Percentiles rank a stretch among this genome's conserved stretches.
These are phyloP conservation scores for Serendipita indica DNA, from an alignment of 768 basidiomycete species.

Conservation along the genomic window DNA sequence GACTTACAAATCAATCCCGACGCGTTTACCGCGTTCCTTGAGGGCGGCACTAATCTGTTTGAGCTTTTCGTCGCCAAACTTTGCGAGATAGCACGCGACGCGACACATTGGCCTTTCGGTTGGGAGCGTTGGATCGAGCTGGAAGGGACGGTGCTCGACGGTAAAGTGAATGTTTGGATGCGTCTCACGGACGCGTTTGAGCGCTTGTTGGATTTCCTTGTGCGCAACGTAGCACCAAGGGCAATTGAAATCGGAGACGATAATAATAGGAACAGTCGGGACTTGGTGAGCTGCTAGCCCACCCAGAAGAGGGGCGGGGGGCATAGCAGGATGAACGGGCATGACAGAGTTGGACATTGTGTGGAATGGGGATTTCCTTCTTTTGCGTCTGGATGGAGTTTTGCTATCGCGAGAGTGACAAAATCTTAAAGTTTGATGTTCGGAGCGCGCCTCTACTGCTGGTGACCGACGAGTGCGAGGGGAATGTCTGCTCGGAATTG, in stretches of 20 bases:
- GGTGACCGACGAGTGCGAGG: background rate
- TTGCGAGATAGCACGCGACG: conserved; percentile 13
- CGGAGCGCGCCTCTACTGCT: conserved; percentile 2
- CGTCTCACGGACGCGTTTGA: conserved; percentile 21
- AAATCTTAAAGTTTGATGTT: background rate
- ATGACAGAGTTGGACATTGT: background rate
- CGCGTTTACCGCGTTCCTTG: conserved; percentile 38
- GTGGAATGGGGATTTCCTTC: background rate
- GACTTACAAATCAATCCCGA: conserved; percentile 44
- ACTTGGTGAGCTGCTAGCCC: too few relatives aligned
- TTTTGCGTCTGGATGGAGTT: background rate
- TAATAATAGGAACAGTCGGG: background rate
- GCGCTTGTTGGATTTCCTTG: conserved; percentile 27
- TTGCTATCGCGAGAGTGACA: background rate
- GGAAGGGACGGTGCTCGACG: conserved; percentile 34
- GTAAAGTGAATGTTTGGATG: conserved; percentile 24
- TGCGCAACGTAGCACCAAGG: conserved; percentile 32
- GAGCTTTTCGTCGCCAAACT: conserved; percentile 40
- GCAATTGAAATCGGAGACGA: conserved; percentile 16
- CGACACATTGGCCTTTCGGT: conserved; percentile 17
- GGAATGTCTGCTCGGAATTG: background rate
- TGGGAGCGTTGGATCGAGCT: conserved; percentile 28
- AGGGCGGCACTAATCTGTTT: conserved; percentile 29
- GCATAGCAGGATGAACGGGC: background rate
- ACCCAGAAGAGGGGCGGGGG: too few relatives aligned